Evolutionary conservation across 805 yeast species (phyloP).

Genomic region (Metschnikowia orientalis): DNA sequence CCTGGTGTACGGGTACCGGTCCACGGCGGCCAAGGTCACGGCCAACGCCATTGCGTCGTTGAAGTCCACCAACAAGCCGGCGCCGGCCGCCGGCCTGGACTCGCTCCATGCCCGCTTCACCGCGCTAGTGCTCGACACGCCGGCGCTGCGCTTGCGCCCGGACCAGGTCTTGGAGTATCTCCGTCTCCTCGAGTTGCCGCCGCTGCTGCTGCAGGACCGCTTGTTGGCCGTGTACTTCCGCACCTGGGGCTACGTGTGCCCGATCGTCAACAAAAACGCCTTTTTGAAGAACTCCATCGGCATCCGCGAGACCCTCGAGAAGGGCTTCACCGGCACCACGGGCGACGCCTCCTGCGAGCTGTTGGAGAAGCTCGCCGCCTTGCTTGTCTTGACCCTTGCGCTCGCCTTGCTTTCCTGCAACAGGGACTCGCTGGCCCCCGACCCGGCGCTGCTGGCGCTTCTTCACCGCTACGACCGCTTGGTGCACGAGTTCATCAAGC

Average conservation of each 20-base stretch:
- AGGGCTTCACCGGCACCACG: constrained; percentile 15
- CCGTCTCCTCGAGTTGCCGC: constrained; percentile 28
- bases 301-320: constrained; percentile 46
- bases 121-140: constrained; percentile 25
- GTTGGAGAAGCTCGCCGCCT: constrained; percentile 55
- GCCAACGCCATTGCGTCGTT: constrained; percentile 68
- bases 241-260: constrained; percentile 71
- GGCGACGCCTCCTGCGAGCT: constrained; percentile 23
- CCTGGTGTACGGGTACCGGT: constrained; percentile 65
- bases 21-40: constrained; percentile 65
- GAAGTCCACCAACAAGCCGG: constrained; percentile 27
- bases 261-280: constrained; percentile 64
- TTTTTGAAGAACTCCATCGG: constrained; percentile 57
- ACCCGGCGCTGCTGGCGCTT: constrained; percentile 9
- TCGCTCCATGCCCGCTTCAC: constrained; percentile 9
- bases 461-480: constrained; percentile 54
- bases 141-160: constrained; percentile 25
- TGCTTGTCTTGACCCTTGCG: constrained; percentile 44
- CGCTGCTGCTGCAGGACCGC: constrained; percentile 61
- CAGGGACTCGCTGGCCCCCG: constrained; percentile 20
- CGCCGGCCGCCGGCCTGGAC: constrained; percentile 2
- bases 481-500: constrained; percentile 57
- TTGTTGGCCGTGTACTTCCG: constrained; percentile 65
- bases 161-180: constrained; percentile 46
- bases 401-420: constrained; percentile 45